Conservation (phyloP, 2,329 filamentous ascomycete species). For the Colletotrichum zoysiae region DNA sequence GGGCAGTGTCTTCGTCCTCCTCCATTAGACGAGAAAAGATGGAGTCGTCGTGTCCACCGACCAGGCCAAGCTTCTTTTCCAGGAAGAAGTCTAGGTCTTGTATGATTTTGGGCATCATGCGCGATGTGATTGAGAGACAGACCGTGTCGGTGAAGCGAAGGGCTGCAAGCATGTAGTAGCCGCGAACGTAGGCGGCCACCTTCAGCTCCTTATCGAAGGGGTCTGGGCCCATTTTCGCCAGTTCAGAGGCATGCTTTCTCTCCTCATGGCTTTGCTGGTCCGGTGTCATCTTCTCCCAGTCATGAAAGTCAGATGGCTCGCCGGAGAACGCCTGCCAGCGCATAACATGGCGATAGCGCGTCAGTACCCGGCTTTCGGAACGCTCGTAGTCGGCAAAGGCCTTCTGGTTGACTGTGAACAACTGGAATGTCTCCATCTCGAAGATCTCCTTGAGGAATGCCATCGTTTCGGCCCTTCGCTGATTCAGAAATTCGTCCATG, state of each 20-base stretch:
- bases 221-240: conserved; percentile 66
- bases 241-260: conserved; percentile 56
- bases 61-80: conserved; percentile 58
- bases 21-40: conserved; percentile 61
- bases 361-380: conserved; percentile 60
- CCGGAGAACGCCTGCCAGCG: conserved; percentile 59
- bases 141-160: conserved; percentile 72
- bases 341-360: conserved; percentile 62
- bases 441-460: conserved; percentile 60
- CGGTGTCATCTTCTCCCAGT: conserved; percentile 61
- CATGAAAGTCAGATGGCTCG: conserved; percentile 47
- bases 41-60: conserved; percentile 46
- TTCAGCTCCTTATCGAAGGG: conserved; percentile 70
- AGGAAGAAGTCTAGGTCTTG: conserved; percentile 57
- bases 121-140: conserved; percentile 61
- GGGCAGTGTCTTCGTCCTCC: conserved; percentile 60
- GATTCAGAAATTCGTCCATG: conserved; percentile 59
- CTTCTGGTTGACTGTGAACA: conserved; percentile 69
- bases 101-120: conserved; percentile 61
- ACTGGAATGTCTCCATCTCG: conserved; percentile 64
- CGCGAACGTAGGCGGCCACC: conserved; percentile 73
- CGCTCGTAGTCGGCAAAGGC: conserved; percentile 60
- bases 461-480: conserved; percentile 53
- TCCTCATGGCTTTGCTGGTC: conserved; percentile 62
- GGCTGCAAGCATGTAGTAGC: conserved; percentile 77